Evolutionary conservation across 495 filamentous ascomycete species (phyloP).

Genomic region (Penicillium nucicola): DNA sequence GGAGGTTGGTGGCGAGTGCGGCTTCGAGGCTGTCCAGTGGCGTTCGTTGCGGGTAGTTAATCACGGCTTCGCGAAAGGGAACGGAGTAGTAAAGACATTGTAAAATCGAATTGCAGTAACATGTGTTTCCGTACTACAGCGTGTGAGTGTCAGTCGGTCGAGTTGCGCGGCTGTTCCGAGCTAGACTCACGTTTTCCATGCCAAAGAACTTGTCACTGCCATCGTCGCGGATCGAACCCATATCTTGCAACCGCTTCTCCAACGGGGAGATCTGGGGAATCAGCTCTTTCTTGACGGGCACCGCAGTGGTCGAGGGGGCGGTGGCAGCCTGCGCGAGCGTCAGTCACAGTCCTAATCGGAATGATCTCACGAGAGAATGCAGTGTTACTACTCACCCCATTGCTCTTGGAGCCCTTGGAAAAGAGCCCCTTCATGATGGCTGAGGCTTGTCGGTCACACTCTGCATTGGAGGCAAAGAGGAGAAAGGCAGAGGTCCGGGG

Average conservation of each 20-base stretch:
- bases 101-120: slow-evolving; percentile 97
- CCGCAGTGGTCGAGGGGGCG: slow-evolving; percentile 38
- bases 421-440: slow-evolving; percentile 45
- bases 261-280: slow-evolving; percentile 68
- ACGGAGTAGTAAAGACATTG: slow-evolving; percentile 96
- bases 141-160: neutral
- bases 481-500: slow-evolving; percentile 4
- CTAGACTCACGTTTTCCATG: slow-evolving; percentile 82
- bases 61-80: slow-evolving; percentile 90
- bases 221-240: slow-evolving; percentile 74
- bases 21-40: slow-evolving; percentile 52
- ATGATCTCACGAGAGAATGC: slow-evolving; percentile 15
- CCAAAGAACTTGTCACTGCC: slow-evolving; percentile 99
- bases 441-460: slow-evolving; percentile 19
- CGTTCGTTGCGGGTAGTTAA: slow-evolving; percentile 77
- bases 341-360: slow-evolving; percentile 10
- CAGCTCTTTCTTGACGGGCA: slow-evolving; percentile 68
- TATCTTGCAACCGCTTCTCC: slow-evolving; percentile 77
- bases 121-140: slow-evolving; percentile 89
- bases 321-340: slow-evolving; percentile 35
- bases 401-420: slow-evolving; percentile 36
- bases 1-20: slow-evolving; percentile 41
- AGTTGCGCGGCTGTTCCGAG: neutral
- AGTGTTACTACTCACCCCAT: slow-evolving; percentile 39
- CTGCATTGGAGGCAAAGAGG: slow-evolving; percentile 28